Evolutionary conservation across 768 basidiomycete species (phyloP), one percentile per base, ranked within the genome.

Genomic region (Tricholoma bakamatsutake): DNA sequence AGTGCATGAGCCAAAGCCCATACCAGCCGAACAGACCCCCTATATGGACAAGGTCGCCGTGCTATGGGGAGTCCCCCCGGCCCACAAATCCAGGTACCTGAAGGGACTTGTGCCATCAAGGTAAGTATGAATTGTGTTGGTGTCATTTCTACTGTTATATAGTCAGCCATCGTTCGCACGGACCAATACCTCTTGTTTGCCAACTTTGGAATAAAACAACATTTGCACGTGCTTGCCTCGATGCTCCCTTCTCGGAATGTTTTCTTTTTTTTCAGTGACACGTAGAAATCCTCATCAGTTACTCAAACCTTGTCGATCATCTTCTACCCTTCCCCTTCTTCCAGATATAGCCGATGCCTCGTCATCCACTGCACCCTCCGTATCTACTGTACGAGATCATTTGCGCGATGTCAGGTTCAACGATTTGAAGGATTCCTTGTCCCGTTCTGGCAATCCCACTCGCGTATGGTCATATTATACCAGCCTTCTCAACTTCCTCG

Each of bases 41-140:
- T 83, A 78, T 71, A 59, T 70, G 82, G 82, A 83, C 81, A 84
- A 63, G 79, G 82, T 83, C 82, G 81, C 82, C 82, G 80, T 83
- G 81, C 82, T 82, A 83, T 83, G 82, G 71, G 78, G 76, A 70
- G 63, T 73, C 69, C 76, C 76, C 67, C 75, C 70, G 61, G 74
- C 79, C 83, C 80, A 80, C 71, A 81, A 72, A 69, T 77, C 79
- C 79, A 58, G 75, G 66, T 73, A 74, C 53, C 0, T 80, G 80
- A 82, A 80, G 71, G 78, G 68, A 71, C 71, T 61, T 74, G 69
- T 79, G 77, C 80, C 80, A 80, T 81, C 80, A 82, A 81, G 79
- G 80, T 82, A 80, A 80, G 79, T 81, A 80, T 81, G 76, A 77
- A 45, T 50, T 70, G 37, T 47, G 21, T 1, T 3, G 0, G 12